Base-by-base conservation (phyloP, 2,329 filamentous ascomycete species). In the Ramularia endophylla region DNA sequence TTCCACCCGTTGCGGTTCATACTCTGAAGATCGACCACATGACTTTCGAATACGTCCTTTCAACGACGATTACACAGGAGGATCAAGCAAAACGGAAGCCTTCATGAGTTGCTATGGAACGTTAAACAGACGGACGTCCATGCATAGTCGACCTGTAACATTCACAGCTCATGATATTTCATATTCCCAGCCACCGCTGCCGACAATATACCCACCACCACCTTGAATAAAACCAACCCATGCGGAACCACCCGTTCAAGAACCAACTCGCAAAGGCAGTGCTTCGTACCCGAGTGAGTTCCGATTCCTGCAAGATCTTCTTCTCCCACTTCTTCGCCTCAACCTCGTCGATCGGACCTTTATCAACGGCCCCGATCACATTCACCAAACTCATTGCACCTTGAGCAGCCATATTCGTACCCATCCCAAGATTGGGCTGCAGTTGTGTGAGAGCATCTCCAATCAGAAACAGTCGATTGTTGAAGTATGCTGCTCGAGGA, bases 371-470 rank as follows among this genome's bases (percentile, higher is more conserved):
- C 15, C 47, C 40, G 27, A 51, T 53, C 17, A 58, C 51, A 11
- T 50, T 48, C n/a, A 58, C 46, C 19, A 50, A 50, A 29, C 27
- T 48, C 30, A 44, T 55, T 34, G 38, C 47, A 39, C 17, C 38
- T 17, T 32, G 34, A 2, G 58, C 58, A 4, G 55, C 58, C 32
- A 57, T 45, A 20, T 48, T 56, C n/a, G 57, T 58, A 19, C 54
- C 55, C 30, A 46, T 42, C 8, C 53, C 56, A 2, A 44, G 44
- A 29, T 61, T 59, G 3, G 58, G 58, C 25, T 59, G 50, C 25
- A 52, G 41, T 19, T 53, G 50, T 9, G 54, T 51, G 8, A 60
- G 37, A 7, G 56, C 58, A 39, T 60, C 58, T 19, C 58, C 57
- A 29, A 60, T 43, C 18, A 61, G 50, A 27, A 62, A 50, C 27